Base-by-base conservation (phyloP, 2,329 filamentous ascomycete species). In the Venturia nashicola region DNA sequence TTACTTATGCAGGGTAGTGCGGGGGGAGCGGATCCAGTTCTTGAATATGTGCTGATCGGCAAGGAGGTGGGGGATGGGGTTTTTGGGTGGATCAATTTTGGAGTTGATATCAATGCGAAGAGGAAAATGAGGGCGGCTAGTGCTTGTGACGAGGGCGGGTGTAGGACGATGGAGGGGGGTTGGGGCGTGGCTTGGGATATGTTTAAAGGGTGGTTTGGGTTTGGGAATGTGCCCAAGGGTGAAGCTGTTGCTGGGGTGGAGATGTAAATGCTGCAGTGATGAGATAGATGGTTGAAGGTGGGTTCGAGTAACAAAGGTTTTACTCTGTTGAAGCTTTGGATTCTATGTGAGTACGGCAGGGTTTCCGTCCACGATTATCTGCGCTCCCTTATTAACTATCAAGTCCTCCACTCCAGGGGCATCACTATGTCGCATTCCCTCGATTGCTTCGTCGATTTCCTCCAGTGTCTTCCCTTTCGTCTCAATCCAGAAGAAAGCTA, bases 11-110 rank as follows among this genome's bases (percentile, higher is more conserved):
- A 77, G 69, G 79, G 81, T 69, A 76, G 79, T 4, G 77, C 78
- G 59, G 77, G 76, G 5, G 77, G 78, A 42, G 82, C 81, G 65
- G 82, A 85, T 68, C 85, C 84, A 0, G 77, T 86, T 68, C 74
- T 84, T 65, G 78, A 86, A 69, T 84, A 84, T 67, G 77, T 81
- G 11, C 75, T 80, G 14, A 76, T 87, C 1, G 83, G 83, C 7
- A 78, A 85, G 55, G 71, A 74, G 2, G 9, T 62, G 2, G 20
- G 5, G 18, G 64, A 66, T 43, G 64, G 65, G 12, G 32, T 66
- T 23, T 62, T 66, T 14, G 54, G 18, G 14, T 66, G 65, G 65
- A 55, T 62, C 39, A 62, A 43, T 42, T 43, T 66, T 18, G 65
- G 34, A 3, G 60, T 61, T 5, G 44, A 61, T 36, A 5, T 16